Evolutionary conservation across 495 filamentous ascomycete species (phyloP), one percentile per base, ranked within the genome.

Genomic region (Penicillium pulvis): DNA sequence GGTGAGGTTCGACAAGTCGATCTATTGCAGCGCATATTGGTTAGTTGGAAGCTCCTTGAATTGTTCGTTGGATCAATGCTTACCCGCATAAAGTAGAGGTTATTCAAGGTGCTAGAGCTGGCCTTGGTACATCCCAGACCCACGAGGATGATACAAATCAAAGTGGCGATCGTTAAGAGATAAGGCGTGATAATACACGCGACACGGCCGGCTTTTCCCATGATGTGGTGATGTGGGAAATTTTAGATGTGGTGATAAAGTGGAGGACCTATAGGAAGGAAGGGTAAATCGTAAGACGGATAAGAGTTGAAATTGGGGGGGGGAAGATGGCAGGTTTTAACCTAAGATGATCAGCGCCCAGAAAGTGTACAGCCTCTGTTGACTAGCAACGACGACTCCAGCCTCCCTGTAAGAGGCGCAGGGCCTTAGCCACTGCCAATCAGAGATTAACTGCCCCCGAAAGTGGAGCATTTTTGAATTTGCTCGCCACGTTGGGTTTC

Each of bases 141-240:
- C 31, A 89, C 88, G 39, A 94, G 71, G 55, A 93, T 76, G 62
- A 93, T 75, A 62, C 85, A 87, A 62, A 92, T 75, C 64, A 96
- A 73, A 31, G 87, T 85, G 55, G 80, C 88, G 67, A 91, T 74
- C 39, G 88, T 93, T 63, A 92, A 79, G 56, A 80, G 77, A 75
- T 92, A 90, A 53, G 92, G 91, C 75, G 87, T 76, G 76, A 87
- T 81, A 78, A 94, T 91, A 75, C 91, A 95, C 62, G 87, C 76
- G 60, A 92, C 82, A 65, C 91, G 84, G 64, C 90, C 91, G 62
- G 81, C 81, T 81, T 87, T 89, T 48, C 85, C 85, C 86, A 89
- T 89, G 58, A 58, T 83, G 73, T 19, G 31, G 49, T 14, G 48
- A 45, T 24, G 26, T 50, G 48, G 50, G 36, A 7, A 41, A 0